These are phyloP conservation scores for Macrolepiota dolichaula DNA, from an alignment of 768 basidiomycete genomes.

Conservation along the genomic window DNA sequence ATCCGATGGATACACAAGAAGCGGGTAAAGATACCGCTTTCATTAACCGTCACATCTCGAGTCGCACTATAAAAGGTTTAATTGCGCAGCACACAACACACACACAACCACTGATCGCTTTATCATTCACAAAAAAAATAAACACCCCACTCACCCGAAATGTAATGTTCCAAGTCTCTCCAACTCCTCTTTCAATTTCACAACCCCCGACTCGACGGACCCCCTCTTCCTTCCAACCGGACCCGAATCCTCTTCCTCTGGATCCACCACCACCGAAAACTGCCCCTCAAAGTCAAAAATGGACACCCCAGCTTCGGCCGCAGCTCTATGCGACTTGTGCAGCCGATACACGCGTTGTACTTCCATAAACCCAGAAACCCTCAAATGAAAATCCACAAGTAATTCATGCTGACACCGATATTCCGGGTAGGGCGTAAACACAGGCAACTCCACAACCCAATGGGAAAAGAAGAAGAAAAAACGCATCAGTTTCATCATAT, in stretches of 20 bases:
- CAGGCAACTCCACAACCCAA: slow-evolving; percentile 16
- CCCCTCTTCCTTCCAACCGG: slow-evolving; percentile 29
- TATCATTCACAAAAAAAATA: neutral
- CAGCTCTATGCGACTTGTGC: slow-evolving; percentile 17
- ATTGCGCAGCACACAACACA: slow-evolving; percentile 1
- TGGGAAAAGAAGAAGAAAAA: too few species aligned
- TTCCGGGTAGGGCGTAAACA: slow-evolving; percentile 29
- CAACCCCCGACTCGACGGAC: slow-evolving; percentile 23
- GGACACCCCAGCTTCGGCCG: slow-evolving; percentile 15
- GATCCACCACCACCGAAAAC: slow-evolving; percentile 42
- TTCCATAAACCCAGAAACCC: slow-evolving; percentile 29
- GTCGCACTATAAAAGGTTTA: slow-evolving; percentile 21
- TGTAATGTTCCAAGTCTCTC: slow-evolving; percentile 30
- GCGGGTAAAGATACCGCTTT: slow-evolving; percentile 32
- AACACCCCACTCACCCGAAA: slow-evolving; percentile 32
- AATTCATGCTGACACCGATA: slow-evolving; percentile 29
- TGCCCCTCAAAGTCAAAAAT: slow-evolving; percentile 49
- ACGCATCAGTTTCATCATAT: neutral
- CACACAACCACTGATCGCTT: neutral
- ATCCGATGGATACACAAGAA: slow-evolving; percentile 32
- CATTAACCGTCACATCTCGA: slow-evolving; percentile 26
- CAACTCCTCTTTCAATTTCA: slow-evolving; percentile 30
- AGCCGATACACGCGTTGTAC: slow-evolving; percentile 31
- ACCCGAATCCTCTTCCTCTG: slow-evolving; percentile 37
- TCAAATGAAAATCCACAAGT: slow-evolving; percentile 22